phyloP scores from a whole-genome alignment of 768 basidiomycete species.

The Tulasnella sp. region DNA sequence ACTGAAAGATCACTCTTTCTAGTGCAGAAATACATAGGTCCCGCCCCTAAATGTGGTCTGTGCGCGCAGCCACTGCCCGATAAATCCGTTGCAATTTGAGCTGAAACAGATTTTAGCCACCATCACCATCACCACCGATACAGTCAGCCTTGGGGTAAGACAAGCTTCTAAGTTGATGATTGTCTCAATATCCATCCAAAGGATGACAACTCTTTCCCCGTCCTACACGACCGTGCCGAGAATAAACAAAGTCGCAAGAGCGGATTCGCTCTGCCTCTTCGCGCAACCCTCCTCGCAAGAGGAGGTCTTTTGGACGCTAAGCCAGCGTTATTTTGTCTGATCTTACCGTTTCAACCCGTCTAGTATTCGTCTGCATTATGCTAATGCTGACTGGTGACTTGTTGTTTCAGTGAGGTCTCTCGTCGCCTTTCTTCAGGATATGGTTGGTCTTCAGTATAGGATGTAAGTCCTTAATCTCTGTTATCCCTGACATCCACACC shows the following conservation, averaged over 20 bases:
- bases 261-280: slow-evolving; percentile 42
- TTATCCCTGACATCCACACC: slow-evolving; percentile 12
- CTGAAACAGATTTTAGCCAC: neutral
- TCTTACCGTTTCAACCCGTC: slow-evolving; percentile 17
- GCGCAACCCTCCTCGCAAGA: slow-evolving; percentile 47
- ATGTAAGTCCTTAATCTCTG: slow-evolving; percentile 2
- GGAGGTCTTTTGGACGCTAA: slow-evolving; percentile 34
- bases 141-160: too few relatives aligned
- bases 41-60: too few relatives aligned
- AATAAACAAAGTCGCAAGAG: slow-evolving; percentile 37
- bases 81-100: slow-evolving; percentile 13
- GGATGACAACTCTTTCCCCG: slow-evolving; percentile 57
- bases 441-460: neutral
- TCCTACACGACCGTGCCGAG: slow-evolving; percentile 85
- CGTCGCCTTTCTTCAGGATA: neutral
- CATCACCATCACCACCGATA: too few relatives aligned
- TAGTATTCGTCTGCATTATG: neutral
- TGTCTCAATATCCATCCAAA: neutral
- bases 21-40: too few relatives aligned
- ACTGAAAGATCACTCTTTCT: too few relatives aligned
- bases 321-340: slow-evolving; percentile 87
- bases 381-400: too few relatives aligned
- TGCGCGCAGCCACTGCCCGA: neutral
- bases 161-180: neutral
- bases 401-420: too few relatives aligned